phyloP scores from a whole-genome alignment of 768 basidiomycete species.

The Lactifluus piperatus region DNA sequence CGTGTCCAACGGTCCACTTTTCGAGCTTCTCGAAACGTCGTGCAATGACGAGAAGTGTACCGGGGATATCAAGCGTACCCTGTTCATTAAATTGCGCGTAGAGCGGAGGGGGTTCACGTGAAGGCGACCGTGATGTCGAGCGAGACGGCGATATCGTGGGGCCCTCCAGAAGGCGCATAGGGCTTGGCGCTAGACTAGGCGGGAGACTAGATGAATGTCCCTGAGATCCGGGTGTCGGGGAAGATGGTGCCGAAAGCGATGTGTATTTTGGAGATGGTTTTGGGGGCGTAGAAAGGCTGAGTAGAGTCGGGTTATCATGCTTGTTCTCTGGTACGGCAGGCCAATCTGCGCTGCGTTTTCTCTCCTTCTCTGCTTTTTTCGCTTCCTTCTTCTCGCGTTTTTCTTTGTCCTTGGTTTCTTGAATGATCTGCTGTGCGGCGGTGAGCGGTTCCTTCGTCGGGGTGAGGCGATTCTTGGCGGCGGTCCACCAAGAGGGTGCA shows the following conservation, averaged over 20 bases:
- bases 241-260: constrained; percentile 46
- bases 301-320: constrained; percentile 47
- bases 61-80: constrained; percentile 66
- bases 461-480: constrained; percentile 66
- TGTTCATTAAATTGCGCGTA: constrained; percentile 70
- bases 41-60: constrained; percentile 65
- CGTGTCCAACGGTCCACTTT: constrained; percentile 84
- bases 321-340: constrained; percentile 45
- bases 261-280: constrained; percentile 39
- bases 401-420: constrained; percentile 60
- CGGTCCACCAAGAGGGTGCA: constrained; percentile 51
- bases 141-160: constrained; percentile 39
- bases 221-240: constrained; percentile 55
- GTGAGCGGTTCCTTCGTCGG: constrained; percentile 76
- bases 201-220: constrained; percentile 36
- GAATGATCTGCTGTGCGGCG: constrained; percentile 75
- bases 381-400: constrained; percentile 36
- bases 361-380: constrained; percentile 39
- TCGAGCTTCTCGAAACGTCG: constrained; percentile 83
- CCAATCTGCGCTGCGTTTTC: constrained; percentile 36
- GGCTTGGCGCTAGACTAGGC: constrained; percentile 56
- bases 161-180: constrained; percentile 44
- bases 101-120: constrained; percentile 54
- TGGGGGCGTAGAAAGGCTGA: constrained; percentile 45
- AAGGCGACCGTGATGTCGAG: constrained; percentile 44